Base-by-base conservation (phyloP, 768 basidiomycete species). In the Tricholoma hemisulphureum region DNA sequence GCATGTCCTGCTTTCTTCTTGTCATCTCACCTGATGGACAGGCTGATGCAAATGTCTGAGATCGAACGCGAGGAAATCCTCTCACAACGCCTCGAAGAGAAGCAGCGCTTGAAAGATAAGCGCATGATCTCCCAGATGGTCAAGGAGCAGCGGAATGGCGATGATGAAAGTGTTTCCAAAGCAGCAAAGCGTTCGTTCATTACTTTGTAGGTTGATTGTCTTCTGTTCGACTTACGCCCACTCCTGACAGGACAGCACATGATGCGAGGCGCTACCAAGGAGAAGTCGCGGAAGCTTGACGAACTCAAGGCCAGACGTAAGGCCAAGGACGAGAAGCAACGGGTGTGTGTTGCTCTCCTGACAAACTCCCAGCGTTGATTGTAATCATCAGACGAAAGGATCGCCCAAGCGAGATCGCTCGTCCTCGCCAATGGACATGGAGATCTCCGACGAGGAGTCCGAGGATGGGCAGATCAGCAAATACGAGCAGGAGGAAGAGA, bases 51-150 rank as follows among this genome's bases (percentile, higher is more conserved):
- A 21, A 79, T 96, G 83, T 82, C 88, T 35, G 96, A 98, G 73
- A 82, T 97, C 64, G 89, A 95, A 59, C 86, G 96, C 55, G 96
- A 98, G 71, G 85, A 84, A 31, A 89, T 93, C 51, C 79, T 98
- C 20, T 89, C 91, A 0, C 78, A 84, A 58, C 87, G 96, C 7
- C 75, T 83, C 31, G 95, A 95, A 59, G 86, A 93, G 72, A 83
- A 88, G 74, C 89, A 93, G 70, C 82, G 84, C 61, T 77, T 85
- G 49, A 80, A 84, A 59, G 89, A 93, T 73, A 83, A 85, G 62
- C 79, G 82, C 49, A 82, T 87, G 63, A 73, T 97, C 8, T 84
- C 87, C 26, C 82, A 86, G 65, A 83, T 98, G 81, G 78, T 90
- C 39, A 81, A 84, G 62, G 82, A 84, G 52, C 87, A 89, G 67